These are phyloP conservation scores for Glycyrrhiza uralensis DNA, from an alignment of 306 rosid species.

Conservation along the genomic window DNA sequence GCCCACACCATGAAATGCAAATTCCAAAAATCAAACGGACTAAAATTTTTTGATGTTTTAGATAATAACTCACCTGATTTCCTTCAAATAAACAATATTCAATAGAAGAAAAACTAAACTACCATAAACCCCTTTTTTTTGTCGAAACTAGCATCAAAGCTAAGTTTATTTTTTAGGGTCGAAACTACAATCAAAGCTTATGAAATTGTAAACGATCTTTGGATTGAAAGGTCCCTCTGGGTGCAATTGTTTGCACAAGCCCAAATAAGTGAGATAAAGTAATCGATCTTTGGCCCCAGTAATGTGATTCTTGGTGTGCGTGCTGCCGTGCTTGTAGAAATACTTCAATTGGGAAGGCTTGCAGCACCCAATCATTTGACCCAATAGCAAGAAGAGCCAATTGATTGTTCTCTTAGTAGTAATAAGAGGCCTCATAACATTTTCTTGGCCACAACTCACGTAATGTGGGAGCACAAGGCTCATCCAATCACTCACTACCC, in stretches of 20 bases:
- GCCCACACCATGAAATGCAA: too few relatives aligned
- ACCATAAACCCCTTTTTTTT: too few relatives aligned
- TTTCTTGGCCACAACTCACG: neutral
- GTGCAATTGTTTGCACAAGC: slow-evolving; percentile 43
- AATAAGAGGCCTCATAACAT: slow-evolving; percentile 19
- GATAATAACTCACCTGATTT: too few relatives aligned
- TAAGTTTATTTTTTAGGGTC: too few relatives aligned
- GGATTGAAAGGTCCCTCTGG: slow-evolving; percentile 35
- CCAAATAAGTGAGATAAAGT: slow-evolving; percentile 37
- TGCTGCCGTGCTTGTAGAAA: slow-evolving; percentile 38
- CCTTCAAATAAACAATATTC: too few relatives aligned
- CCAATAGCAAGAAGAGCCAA: slow-evolving; percentile 57
- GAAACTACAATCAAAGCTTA: too few relatives aligned
- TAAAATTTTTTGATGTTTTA: too few relatives aligned
- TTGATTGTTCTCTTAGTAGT: slow-evolving; percentile 26
- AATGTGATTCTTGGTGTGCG: slow-evolving; percentile 31
- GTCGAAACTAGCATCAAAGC: too few relatives aligned
- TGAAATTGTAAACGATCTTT: too few relatives aligned
- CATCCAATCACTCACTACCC: neutral
- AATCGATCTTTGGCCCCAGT: slow-evolving; percentile 51
- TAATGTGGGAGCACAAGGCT: neutral
- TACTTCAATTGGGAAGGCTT: slow-evolving; percentile 43
- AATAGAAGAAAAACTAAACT: too few relatives aligned
- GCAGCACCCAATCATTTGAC: slow-evolving; percentile 45
- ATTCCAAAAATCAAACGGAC: too few relatives aligned